Base-by-base conservation (phyloP, 208 protist species). In the Leptomonas pyrrhocoris region DNA sequence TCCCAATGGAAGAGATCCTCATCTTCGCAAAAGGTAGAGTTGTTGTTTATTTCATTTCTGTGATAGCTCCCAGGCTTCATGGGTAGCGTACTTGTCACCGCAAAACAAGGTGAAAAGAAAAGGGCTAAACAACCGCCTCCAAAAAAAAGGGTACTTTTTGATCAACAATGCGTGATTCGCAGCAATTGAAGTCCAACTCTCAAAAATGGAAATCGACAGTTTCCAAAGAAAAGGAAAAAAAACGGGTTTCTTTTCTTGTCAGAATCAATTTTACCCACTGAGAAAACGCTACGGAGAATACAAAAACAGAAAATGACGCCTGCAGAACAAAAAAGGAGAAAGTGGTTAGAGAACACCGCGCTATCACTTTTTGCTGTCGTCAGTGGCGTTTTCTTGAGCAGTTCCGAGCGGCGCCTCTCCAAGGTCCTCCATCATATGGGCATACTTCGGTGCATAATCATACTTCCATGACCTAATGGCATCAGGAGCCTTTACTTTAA, bases 371-470 rank as follows among this genome's bases (percentile, higher is more conserved):
- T 53, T 53, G 28, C 30, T 30, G 15, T 69, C 66, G 18, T 5
- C 43, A 6, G 27, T 16, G 6, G 18, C 23, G 40, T 46, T n/a
- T 53, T 64, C 58, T 53, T 64, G 40, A 18, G 79, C 64, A 40
- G n/a, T 59, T 0, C 57, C 68, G 6, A 55, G 50, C 15, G 66
- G 73, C 23, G 19, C 57, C 16, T 63, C 62, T n/a, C 81, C 80
- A 31, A 90, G 62, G 40, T 95, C 85, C 56, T 83, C 77, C 90
- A 95, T 95, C 81, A 92, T 88, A 15, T 95, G 83, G 12, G 84
- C 85, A 58, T 93, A 95, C 72, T 92, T 93, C 27, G 86, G 87
- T 38, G 87, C 90, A 58, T 95, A 95, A 56, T 95, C 90, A 23
- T 83, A 63, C 68, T 93, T 95, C 85, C 86, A 95, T 2, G 73